These are phyloP conservation scores for Saccharomycopsis capsularis DNA, from an alignment of 805 yeast genomes.

Conservation along the genomic window DNA sequence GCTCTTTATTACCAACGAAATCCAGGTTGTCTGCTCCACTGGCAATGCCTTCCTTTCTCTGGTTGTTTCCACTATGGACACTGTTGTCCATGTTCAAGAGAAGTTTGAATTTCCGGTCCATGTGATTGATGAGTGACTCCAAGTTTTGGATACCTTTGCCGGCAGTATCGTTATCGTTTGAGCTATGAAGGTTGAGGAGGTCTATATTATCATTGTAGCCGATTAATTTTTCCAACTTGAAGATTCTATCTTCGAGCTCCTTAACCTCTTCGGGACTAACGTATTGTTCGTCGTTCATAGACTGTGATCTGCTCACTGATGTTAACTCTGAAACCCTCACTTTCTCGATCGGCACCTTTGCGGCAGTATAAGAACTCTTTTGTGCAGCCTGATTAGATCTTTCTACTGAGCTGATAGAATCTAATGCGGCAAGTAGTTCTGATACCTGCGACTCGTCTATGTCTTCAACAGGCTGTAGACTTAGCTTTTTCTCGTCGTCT, in stretches of 20 bases:
- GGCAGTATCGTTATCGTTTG: neutral
- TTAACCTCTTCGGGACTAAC: constrained; percentile 16
- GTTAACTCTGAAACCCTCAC: neutral
- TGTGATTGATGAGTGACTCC: constrained; percentile 17
- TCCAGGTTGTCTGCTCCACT: neutral
- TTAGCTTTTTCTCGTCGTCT: constrained; percentile 5
- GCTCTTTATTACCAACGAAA: constrained; percentile 13
- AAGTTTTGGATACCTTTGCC: constrained; percentile 9
- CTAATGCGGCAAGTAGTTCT: neutral
- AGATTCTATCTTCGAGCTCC: constrained; percentile 15
- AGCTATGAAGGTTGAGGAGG: neutral
- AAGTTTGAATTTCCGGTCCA: constrained; percentile 16
- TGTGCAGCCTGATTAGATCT: neutral
- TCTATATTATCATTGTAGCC: constrained; percentile 14
- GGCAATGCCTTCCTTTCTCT: neutral
- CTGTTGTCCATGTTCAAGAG: constrained; percentile 7
- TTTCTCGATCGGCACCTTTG: neutral
- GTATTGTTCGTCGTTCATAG: neutral
- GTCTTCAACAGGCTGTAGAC: constrained; percentile 20
- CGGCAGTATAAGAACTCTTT: neutral
- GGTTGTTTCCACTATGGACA: neutral
- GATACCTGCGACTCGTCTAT: constrained; percentile 14
- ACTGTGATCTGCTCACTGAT: neutral
- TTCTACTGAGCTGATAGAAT: neutral
- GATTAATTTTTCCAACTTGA: constrained; percentile 15